Evolutionary conservation across 352 stramenopile species (phyloP), one percentile per base, ranked within the genome.

Genomic region (Phytophthora citricola): DNA sequence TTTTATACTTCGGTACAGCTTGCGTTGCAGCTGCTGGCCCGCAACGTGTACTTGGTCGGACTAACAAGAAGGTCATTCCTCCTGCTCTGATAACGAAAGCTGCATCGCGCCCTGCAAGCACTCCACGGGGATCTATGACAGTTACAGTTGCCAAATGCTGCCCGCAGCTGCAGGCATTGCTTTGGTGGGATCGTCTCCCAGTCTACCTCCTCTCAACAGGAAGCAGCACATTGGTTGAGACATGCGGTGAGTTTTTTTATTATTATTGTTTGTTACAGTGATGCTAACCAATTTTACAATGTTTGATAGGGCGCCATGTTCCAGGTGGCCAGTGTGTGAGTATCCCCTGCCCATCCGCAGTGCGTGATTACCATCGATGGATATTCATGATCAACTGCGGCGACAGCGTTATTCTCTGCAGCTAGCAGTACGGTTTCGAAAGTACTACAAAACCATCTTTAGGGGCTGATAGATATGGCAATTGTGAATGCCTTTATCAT

Each of bases 381-480:
- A 63, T 39, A 43, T 57, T 26, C 66, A 74, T 24, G 59, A 66
- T 17, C 59, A 74, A 15, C 17, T 73, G 11, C 58, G 57, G 0
- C 34, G 69, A 3, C 56, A 71, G 12, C 24, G 50, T 1, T 66
- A 69, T 20, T 20, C 45, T 64, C 31, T 69, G 4, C 68, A 76
- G 47, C 44, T 59, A 3, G 39, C 43, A n/a, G 34, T 38, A 32
- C 1, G 32, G 0, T 58, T 63, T 4, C 3, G n/a, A 5, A 71
- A 68, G 26, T 72, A 69, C 53, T 20, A 69, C 53, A 69, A 72
- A 17, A 58, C 41, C 0, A 17, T 76, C 12, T 69, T 76, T 31
- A 69, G 12, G 62, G 54, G 0, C n/a, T 76, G 9, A 34, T 72
- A 0, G 68, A 69, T 39, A 69, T 72, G 52, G 52, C 58, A 15